Conservation (phyloP, 1,139 yeast species). For the Scheffersomyces stambukii region DNA sequence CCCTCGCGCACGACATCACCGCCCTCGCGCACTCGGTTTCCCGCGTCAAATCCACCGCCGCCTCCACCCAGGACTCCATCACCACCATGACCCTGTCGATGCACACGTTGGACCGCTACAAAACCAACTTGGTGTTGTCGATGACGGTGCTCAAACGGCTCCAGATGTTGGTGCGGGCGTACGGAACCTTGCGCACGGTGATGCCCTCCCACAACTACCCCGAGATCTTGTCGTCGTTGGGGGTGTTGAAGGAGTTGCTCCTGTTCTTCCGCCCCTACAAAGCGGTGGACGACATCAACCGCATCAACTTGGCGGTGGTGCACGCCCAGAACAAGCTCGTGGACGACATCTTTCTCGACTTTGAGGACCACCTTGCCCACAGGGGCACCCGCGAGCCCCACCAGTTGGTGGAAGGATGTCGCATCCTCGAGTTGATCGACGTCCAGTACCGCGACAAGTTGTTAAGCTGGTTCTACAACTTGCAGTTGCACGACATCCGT, state of each 20-base stretch:
- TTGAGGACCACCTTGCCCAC: slow-evolving; percentile 41
- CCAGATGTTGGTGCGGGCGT: slow-evolving; percentile 81
- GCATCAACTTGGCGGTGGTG: slow-evolving; percentile 58
- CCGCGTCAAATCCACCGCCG: slow-evolving; percentile 24
- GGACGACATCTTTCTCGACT: slow-evolving; percentile 73
- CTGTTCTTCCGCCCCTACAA: slow-evolving; percentile 77
- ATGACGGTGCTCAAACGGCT: slow-evolving; percentile 85
- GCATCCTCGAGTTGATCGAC: slow-evolving; percentile 66
- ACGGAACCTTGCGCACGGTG: slow-evolving; percentile 54
- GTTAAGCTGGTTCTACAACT: slow-evolving; percentile 69
- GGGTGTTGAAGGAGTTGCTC: slow-evolving; percentile 76
- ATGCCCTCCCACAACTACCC: slow-evolving; percentile 49
- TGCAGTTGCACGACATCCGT: slow-evolving; percentile 68
- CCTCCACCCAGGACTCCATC: slow-evolving; percentile 57
- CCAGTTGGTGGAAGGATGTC: slow-evolving; percentile 59
- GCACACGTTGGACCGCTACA: slow-evolving; percentile 73
- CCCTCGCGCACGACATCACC: slow-evolving; percentile 5
- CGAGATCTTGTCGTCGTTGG: slow-evolving; percentile 63
- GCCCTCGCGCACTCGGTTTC: slow-evolving; percentile 4
- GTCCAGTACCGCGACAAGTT: slow-evolving; percentile 57
- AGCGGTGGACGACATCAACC: slow-evolving; percentile 77
- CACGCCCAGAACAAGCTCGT: slow-evolving; percentile 62
- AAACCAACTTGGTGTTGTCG: slow-evolving; percentile 73
- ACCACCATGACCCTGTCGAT: slow-evolving; percentile 72
- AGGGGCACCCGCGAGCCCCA: slow-evolving; percentile 14